A percentile compares a stretch with the other conserved stretches of the same genome.
These are phyloP conservation scores for Fraxinus velutina DNA, from an alignment of 305 asterid species.

Conservation along the genomic window DNA sequence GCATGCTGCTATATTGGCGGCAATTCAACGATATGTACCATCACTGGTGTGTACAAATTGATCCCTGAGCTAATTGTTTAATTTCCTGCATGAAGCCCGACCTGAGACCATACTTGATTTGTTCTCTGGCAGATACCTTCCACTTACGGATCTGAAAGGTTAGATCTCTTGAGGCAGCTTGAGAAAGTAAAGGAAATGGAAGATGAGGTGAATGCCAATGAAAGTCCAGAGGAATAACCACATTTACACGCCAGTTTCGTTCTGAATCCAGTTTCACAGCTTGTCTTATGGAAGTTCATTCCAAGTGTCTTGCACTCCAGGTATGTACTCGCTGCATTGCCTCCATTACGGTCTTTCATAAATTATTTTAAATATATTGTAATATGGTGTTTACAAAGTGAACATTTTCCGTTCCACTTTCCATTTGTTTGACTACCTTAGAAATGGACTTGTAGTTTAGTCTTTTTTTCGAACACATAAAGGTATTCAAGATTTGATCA, in stretches of 20 bases:
- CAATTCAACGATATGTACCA: constrained; percentile 88
- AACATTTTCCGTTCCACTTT: not conserved
- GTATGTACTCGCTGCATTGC: constrained; percentile 60
- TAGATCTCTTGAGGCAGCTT: constrained; percentile 64
- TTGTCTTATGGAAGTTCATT: constrained; percentile 53
- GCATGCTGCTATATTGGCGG: constrained; percentile 65
- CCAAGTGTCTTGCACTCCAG: constrained; percentile 84
- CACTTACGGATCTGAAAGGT: constrained; percentile 48
- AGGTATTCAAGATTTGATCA: not conserved
- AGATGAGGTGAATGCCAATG: constrained; percentile 47
- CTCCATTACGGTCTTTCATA: constrained; percentile 68
- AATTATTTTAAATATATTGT: constrained; percentile 39
- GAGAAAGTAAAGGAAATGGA: constrained; percentile 91
- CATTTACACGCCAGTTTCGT: not conserved
- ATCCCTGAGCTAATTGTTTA: constrained; percentile 18
- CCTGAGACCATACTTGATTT: not conserved
- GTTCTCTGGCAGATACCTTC: constrained; percentile 45
- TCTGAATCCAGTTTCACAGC: not conserved
- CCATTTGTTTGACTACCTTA: constrained; percentile 44
- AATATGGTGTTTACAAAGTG: constrained; percentile 44
- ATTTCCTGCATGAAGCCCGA: constrained; percentile 11
- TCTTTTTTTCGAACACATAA: not conserved
- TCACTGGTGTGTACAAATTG: constrained; percentile 53
- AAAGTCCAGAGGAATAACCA: constrained; percentile 42
- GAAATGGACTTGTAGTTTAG: constrained; percentile 41